Evolutionary conservation across 2,329 filamentous ascomycete genomes (phyloP), one percentile per base, ranked within the genome.

Genomic region (Xylariaceae sp.): DNA sequence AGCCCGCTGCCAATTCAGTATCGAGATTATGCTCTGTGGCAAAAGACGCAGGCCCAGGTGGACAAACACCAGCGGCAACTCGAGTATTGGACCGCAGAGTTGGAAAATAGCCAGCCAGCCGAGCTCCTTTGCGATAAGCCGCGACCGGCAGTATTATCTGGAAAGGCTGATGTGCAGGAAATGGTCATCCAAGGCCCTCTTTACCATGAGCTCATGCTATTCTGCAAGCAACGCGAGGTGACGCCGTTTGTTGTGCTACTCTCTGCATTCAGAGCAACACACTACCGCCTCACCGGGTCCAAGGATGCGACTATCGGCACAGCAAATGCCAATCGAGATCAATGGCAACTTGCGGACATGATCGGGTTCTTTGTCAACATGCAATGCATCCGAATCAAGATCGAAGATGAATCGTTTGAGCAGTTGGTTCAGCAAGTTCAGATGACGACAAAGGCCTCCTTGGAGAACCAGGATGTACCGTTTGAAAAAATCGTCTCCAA

Each of bases 281-380:
- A 56, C 26, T 56, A 51, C 14, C 40, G 47, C 17, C 24, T 56
- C 11, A 56, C 53, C 11, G 53, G 53, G 8, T 24, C 26, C 12
- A 36, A 45, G 16, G 53, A 56, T 23, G 53, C 53, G 2, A 51
- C 40, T 12, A 44, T 56, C 24, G 53, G 53, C 26, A 34, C 34
- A n/a, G 21, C 47, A 11, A 51, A 45, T 26, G 46, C 46, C 12
- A 51, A 56, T 45, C 41, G 40, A 14, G 24, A 51, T n/a, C 39
- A 37, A 31, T 21, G 19, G 24, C n/a, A 53, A 6, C 40, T 46
- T 6, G 33, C 29, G 2, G 33, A 51, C 16, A 39, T 45, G 21
- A 51, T 56, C 11, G 46, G 46, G 12, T 51, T 46, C 31, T 50
- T 50, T 14, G 39, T 50, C 2, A 46, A 56, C 16, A 56, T 46